Evolutionary conservation across 2,329 filamentous ascomycete genomes (phyloP), one percentile per base, ranked within the genome.

Genomic region (Metarhizium sp.): DNA sequence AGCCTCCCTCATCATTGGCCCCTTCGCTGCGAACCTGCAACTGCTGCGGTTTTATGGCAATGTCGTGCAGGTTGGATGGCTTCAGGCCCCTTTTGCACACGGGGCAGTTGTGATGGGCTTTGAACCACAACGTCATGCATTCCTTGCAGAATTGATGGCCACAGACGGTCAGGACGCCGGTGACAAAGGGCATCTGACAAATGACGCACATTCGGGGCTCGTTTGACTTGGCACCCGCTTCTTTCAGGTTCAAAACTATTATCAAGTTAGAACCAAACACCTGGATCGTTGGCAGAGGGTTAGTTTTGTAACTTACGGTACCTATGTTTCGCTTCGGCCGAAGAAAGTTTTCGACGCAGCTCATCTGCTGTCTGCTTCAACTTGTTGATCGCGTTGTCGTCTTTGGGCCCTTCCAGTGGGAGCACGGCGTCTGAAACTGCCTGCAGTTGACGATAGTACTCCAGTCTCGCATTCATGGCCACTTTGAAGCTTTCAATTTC

Each of bases 71-170:
- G 66, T 94, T 90, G 2, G 78, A 78, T 0, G 73, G 64, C 32
- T 75, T 77, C 6, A 97, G 73, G 1, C 74, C 75, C 49, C 77
- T 80, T 68, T 96, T 96, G 76, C 94, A 99, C 5, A 90, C 78
- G 0, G 92, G 92, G 62, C 92, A 97, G 52, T 82, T 92, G 18
- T 77, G 80, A 62, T 91, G 85, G 36, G 81, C 76, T 55, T 75
- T 77, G 74, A 87, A 90, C 94, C 94, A 97, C 13, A 84, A 62
- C 42, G 78, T 77, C 61, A 97, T 86, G 69, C 94, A 97, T 32
- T 90, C 87, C 64, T 90, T 91, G 74, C 92, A 96, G 67, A 91
- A 97, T 60, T 90, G 84, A 66, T 99, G 94, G 0, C 92, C 92
- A 67, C 94, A 97, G 1, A 90, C 80, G 0, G 92, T 96, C 58